Evolutionary conservation across 371 early-diverging fungal genomes (phyloP), one percentile per base, ranked within the genome.

Genomic region (Amoeboaphelidium protococcarum): DNA sequence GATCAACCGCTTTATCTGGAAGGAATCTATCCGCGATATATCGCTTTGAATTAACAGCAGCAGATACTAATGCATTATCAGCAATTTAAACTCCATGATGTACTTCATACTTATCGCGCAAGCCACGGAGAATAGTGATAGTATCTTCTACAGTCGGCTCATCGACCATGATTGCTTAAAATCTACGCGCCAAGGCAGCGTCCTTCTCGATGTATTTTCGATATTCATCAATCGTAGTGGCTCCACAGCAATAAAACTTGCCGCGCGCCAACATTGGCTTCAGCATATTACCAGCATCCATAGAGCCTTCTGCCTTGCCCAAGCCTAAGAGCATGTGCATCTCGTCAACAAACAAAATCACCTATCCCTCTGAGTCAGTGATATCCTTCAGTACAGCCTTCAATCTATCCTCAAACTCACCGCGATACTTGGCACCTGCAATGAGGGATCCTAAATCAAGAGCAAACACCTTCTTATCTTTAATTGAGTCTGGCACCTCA

Each of bases 141-240:
- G 83, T 79, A 51, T 87, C 88, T 48, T 74, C 71, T 2, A 82
- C 78, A 0, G 74, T 68, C 6, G 88, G 88, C 59, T 85, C 85
- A 26, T 71, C 69, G 0, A 84, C 72, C 70, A 72, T 67, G 1
- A 87, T 73, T 22, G 74, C 65, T 47, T 81, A 79, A 65, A 87
- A 87, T 47, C 88, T 71, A 54, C 88, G 65, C 2, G 78, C 82
- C 56, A 87, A 65, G 3, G 88, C 88, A 12, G 80, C 73, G 54
- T 87, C 88, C 31, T 46, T 26, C 23, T 26, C 42, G 45, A 61
- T 53, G 48, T 61, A 62, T 50, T 57, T 56, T 41, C 84, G 67
- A 55, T 84, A 87, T 53, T 87, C 88, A 45, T 80, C 82, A 51
- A 74, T 71, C 1, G 88, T 87, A 2, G 88, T 87, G 0, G 88